Conservation (phyloP, 1,139 yeast species). For the Magnusiomyces ingens region DNA sequence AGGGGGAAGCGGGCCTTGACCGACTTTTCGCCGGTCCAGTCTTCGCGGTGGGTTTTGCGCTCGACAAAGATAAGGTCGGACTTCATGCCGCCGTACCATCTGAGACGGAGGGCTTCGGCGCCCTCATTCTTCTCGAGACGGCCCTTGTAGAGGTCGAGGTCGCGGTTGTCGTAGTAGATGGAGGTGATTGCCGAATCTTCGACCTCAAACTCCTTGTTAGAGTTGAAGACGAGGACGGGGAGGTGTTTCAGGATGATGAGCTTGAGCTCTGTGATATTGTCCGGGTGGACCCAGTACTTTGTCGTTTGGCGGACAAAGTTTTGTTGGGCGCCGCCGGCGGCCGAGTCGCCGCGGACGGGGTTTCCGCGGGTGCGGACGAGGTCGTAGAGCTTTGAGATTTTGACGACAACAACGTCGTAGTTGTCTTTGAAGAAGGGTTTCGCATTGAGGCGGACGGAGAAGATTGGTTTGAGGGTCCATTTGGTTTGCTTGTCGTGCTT, state of each 20-base stretch:
- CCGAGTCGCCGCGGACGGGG: slow-evolving; percentile 86
- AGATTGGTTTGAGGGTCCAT: slow-evolving; percentile 80
- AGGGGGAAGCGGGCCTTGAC: slow-evolving; percentile 93
- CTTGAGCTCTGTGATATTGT: slow-evolving; percentile 95
- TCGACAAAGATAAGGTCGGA: slow-evolving; percentile 90
- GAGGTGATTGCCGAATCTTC: slow-evolving; percentile 97
- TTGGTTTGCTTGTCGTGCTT: slow-evolving; percentile 91
- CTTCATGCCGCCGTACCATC: slow-evolving; percentile 99
- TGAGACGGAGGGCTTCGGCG: slow-evolving; percentile 94
- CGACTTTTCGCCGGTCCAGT: slow-evolving; percentile 98
- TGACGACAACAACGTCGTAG: slow-evolving; percentile 81
- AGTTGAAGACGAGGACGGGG: slow-evolving; percentile 92
- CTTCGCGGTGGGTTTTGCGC: slow-evolving; percentile 96
- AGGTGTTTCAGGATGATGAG: slow-evolving; percentile 85
- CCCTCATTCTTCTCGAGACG: slow-evolving; percentile 95
- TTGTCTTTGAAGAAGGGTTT: slow-evolving; percentile 95
- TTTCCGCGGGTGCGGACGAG: slow-evolving; percentile 92
- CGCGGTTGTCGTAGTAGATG: slow-evolving; percentile 84
- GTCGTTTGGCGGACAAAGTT: slow-evolving; percentile 98
- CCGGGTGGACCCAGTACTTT: slow-evolving; percentile 98
- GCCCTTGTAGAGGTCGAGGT: slow-evolving; percentile 87
- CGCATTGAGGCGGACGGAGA: slow-evolving; percentile 84
- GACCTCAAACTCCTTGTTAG: slow-evolving; percentile 88
- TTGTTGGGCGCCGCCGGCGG: slow-evolving; percentile 97
- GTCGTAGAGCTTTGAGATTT: slow-evolving; percentile 82